Conservation (phyloP, 495 filamentous ascomycete genomes). For the Penicillium coprophilum region DNA sequence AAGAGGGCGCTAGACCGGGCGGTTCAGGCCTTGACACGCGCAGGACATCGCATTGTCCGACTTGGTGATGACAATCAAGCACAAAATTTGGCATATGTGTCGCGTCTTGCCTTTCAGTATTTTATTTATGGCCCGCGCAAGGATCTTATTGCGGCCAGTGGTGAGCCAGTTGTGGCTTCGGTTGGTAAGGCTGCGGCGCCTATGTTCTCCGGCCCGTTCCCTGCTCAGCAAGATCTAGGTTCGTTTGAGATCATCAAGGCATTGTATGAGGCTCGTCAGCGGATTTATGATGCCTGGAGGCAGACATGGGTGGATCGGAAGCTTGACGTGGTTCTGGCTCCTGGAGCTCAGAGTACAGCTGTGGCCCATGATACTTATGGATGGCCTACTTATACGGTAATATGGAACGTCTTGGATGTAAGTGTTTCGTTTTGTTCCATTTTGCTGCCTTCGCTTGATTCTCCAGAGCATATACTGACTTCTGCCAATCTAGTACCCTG, state of each 20-base stretch:
- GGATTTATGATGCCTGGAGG: conserved; percentile 24
- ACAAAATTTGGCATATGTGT: conserved; percentile 20
- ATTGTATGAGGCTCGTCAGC: conserved; percentile 18
- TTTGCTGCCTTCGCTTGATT: not conserved
- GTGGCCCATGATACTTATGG: conserved; percentile 50
- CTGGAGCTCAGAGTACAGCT: conserved; percentile 49
- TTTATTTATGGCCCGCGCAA: conserved; percentile 30
- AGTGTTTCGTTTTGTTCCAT: conserved; percentile 14
- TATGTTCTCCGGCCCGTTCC: conserved; percentile 24
- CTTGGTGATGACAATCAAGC: conserved; percentile 14
- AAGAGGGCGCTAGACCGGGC: conserved; percentile 45
- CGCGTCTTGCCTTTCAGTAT: conserved; percentile 29
- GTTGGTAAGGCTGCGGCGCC: conserved; percentile 23
- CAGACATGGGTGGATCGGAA: conserved; percentile 27
- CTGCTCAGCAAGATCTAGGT: conserved; percentile 26
- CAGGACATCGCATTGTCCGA: conserved; percentile 48
- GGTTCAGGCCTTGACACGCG: conserved; percentile 32
- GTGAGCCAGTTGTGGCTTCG: conserved; percentile 29
- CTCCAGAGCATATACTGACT: not conserved
- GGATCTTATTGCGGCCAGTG: conserved; percentile 27
- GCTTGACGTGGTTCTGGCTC: conserved; percentile 48
- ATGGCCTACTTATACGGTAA: conserved; percentile 45
- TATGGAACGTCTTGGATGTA: conserved; percentile 55
- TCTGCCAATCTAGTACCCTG: conserved; percentile 28
- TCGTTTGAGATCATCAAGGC: conserved; percentile 21